Conservation (phyloP, 306 rosid species). For the Rubus idaeus region DNA sequence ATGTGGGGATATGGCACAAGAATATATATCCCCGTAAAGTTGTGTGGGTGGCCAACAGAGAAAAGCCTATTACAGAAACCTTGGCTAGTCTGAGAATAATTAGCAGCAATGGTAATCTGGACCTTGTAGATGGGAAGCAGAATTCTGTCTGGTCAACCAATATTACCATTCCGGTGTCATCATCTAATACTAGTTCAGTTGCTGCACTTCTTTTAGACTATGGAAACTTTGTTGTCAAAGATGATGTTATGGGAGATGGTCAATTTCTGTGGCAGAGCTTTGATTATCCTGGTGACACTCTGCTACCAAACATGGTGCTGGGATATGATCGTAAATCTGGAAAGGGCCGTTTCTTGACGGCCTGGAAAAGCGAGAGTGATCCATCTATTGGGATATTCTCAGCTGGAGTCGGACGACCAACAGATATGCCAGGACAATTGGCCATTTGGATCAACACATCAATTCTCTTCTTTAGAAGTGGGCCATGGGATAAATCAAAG, state of each 20-base stretch:
- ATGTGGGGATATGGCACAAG: slow-evolving; percentile 46
- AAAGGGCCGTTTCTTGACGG: slow-evolving; percentile 19
- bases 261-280: slow-evolving; percentile 46
- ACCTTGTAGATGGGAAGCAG: slow-evolving; percentile 31
- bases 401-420: not conserved
- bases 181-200: slow-evolving; percentile 20
- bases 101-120: slow-evolving; percentile 35
- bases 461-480: slow-evolving; percentile 44
- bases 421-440: slow-evolving; percentile 33
- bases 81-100: slow-evolving; percentile 28
- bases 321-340: slow-evolving; percentile 38
- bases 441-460: slow-evolving; percentile 30
- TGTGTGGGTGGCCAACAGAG: slow-evolving; percentile 54
- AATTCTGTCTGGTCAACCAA: slow-evolving; percentile 36
- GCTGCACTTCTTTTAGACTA: slow-evolving; percentile 39
- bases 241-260: slow-evolving; percentile 18
- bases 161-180: not conserved
- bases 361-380: slow-evolving; percentile 44
- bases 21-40: slow-evolving; percentile 3
- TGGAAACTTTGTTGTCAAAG: slow-evolving; percentile 37
- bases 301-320: slow-evolving; percentile 26
- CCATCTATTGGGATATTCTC: slow-evolving; percentile 43
- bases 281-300: slow-evolving; percentile 37
- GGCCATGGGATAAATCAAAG: slow-evolving; percentile 52
- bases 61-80: slow-evolving; percentile 27